Conservation (phyloP, 352 stramenopile genomes). For the Pythium chondricola region DNA sequence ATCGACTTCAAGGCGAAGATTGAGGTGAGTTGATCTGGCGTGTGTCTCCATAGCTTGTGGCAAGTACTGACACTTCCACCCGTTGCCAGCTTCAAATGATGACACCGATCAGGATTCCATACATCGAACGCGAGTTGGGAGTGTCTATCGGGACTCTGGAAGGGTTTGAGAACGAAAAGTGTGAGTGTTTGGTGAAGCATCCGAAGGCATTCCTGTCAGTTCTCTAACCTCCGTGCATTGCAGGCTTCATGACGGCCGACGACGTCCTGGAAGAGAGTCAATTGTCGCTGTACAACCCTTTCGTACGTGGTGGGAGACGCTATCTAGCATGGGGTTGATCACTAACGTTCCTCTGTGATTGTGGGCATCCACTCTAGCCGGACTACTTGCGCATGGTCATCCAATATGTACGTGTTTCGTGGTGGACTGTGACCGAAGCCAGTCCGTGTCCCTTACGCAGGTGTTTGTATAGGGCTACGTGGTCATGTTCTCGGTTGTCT, state of each 20-base stretch:
- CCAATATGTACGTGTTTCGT: constrained; percentile 56
- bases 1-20: constrained; percentile 78
- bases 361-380: too few species aligned
- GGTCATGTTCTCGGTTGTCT: constrained; percentile 86
- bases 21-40: constrained; percentile 35
- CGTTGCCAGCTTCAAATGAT: constrained; percentile 74
- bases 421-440: too few species aligned
- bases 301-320: constrained; percentile 59
- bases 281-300: constrained; percentile 72
- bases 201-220: too few species aligned
- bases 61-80: not conserved
- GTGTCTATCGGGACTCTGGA: constrained; percentile 73
- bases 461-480: constrained; percentile 59
- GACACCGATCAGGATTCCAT: constrained; percentile 83
- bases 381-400: constrained; percentile 86
- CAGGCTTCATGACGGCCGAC: constrained; percentile 82
- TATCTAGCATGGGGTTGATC: too few species aligned
- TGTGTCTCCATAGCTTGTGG: not conserved
- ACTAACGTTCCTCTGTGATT: too few species aligned
- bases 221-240: not conserved
- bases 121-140: constrained; percentile 70
- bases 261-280: constrained; percentile 81
- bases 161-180: constrained; percentile 77
- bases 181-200: constrained; percentile 34
- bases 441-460: too few species aligned